Conservation (phyloP, 257 asterid genomes). For the Gynochthodes officinalis region DNA sequence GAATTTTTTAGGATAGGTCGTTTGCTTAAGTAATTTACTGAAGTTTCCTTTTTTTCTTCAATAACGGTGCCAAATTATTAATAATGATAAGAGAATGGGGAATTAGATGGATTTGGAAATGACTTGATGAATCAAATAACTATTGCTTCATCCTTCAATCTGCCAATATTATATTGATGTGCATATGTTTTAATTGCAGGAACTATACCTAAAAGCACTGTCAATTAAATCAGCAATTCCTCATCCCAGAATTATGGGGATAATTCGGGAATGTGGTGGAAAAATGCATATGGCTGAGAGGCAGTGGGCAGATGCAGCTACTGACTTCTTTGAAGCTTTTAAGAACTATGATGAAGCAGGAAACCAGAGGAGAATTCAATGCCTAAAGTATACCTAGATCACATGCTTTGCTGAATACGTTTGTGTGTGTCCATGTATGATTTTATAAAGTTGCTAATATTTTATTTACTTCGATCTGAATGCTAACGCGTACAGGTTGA, state of each 20-base stretch:
- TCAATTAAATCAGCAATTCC: constrained; percentile 98
- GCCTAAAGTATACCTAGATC: constrained; percentile 64
- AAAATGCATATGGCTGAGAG: constrained; percentile 99
- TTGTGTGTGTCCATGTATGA: not conserved
- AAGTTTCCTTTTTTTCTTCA: not conserved
- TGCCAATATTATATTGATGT: constrained; percentile 1
- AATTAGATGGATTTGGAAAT: not conserved
- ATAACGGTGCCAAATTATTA: not conserved
- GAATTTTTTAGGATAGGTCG: too few species aligned
- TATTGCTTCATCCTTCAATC: not conserved
- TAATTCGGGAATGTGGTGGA: constrained; percentile 99
- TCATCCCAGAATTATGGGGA: constrained; percentile 99
- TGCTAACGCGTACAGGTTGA: not conserved
- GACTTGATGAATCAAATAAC: too few species aligned
- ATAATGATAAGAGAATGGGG: not conserved
- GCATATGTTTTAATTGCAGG: constrained; percentile 42
- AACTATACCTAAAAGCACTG: constrained; percentile 78
- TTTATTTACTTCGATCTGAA: not conserved
- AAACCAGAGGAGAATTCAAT: constrained; percentile 91
- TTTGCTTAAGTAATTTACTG: not conserved
- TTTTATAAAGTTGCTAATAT: not conserved
- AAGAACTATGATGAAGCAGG: constrained; percentile 99
- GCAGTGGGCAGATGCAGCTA: constrained; percentile 95
- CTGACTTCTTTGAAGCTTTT: constrained; percentile 98
- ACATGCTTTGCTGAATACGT: not conserved